These are phyloP conservation scores for Venturia carpophila DNA, from an alignment of 2,329 filamentous ascomycete genomes.

Conservation along the genomic window DNA sequence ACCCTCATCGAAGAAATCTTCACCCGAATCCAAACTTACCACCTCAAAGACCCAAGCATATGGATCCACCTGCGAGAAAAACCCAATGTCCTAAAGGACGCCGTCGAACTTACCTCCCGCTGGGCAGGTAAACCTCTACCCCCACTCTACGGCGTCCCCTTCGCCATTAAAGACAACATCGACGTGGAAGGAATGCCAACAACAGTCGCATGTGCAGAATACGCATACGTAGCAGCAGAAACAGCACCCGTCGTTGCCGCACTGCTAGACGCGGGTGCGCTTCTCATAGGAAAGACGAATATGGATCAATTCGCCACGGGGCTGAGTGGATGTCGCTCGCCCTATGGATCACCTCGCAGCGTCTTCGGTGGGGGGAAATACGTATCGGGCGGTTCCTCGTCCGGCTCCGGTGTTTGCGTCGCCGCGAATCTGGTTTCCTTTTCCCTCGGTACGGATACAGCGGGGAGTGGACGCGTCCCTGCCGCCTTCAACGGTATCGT, in stretches of 20 bases:
- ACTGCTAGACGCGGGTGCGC: slow-evolving; percentile 42
- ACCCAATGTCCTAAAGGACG: slow-evolving; percentile 31
- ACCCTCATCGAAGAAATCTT: slow-evolving; percentile 26
- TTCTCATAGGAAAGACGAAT: slow-evolving; percentile 50
- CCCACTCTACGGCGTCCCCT: slow-evolving; percentile 45
- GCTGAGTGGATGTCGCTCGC: slow-evolving; percentile 46
- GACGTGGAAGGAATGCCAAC: slow-evolving; percentile 41
- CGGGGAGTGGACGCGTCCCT: slow-evolving; percentile 41
- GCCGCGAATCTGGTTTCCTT: slow-evolving; percentile 43
- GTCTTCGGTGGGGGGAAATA: slow-evolving; percentile 35
- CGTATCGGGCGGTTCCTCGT: slow-evolving; percentile 46
- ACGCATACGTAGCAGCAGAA: slow-evolving; percentile 35
- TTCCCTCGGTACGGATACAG: slow-evolving; percentile 46
- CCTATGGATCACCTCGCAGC: slow-evolving; percentile 46
- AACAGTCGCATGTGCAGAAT: slow-evolving; percentile 40
- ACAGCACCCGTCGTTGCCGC: slow-evolving; percentile 43
- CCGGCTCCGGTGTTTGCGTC: slow-evolving; percentile 45
- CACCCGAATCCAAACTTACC: slow-evolving; percentile 29
- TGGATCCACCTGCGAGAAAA: slow-evolving; percentile 34
- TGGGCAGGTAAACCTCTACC: slow-evolving; percentile 27
- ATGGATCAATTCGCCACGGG: slow-evolving; percentile 53
- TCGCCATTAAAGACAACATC: slow-evolving; percentile 46
- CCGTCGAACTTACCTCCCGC: slow-evolving; percentile 33
- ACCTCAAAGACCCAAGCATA: neutral
- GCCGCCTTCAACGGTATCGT: slow-evolving; percentile 44